Percentiles rank a stretch among this genome's conserved stretches.
These are phyloP conservation scores for Xylariaceae sp. DNA, from an alignment of 2,329 filamentous ascomycete species.

Conservation along the genomic window DNA sequence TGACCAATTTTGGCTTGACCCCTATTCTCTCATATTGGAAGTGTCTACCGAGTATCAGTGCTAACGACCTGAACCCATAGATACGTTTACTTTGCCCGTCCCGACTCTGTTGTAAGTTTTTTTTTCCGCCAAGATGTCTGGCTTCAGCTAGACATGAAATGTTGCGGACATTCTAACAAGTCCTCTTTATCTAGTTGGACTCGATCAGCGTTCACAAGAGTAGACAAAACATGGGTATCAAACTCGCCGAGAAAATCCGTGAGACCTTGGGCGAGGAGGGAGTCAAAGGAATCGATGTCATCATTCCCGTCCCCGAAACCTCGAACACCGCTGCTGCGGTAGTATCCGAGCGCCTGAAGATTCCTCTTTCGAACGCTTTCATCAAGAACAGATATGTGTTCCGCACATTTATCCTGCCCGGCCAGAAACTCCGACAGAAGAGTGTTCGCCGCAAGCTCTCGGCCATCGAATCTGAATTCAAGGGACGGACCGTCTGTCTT, in stretches of 20 bases:
- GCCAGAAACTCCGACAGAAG: conserved; percentile 74
- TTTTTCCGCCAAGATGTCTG: too few species aligned
- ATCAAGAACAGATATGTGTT: conserved; percentile 18
- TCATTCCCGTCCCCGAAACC: conserved; percentile 66
- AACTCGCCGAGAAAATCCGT: conserved; percentile 63
- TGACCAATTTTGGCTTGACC: not conserved
- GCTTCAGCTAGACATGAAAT: too few species aligned
- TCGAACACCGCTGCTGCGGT: conserved; percentile 67
- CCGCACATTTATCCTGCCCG: conserved; percentile 67
- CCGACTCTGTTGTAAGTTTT: conserved; percentile 59
- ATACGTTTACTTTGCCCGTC: conserved; percentile 73
- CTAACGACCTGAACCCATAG: conserved; percentile 30
- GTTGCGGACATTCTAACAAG: too few species aligned
- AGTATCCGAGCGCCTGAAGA: conserved; percentile 64
- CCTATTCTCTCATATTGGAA: too few species aligned
- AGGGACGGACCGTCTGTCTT: conserved; percentile 70
- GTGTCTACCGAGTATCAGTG: not conserved
- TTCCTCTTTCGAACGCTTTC: conserved; percentile 60
- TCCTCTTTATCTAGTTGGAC: conserved; percentile 8
- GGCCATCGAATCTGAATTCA: conserved; percentile 79
- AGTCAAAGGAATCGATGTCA: conserved; percentile 63
- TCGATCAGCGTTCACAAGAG: conserved; percentile 56
- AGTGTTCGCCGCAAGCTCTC: conserved; percentile 86
- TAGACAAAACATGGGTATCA: conserved; percentile 69
- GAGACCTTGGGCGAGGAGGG: conserved; percentile 56